Evolutionary conservation across 2,329 filamentous ascomycete species (phyloP).

Genomic region (Fusarium sp.): DNA sequence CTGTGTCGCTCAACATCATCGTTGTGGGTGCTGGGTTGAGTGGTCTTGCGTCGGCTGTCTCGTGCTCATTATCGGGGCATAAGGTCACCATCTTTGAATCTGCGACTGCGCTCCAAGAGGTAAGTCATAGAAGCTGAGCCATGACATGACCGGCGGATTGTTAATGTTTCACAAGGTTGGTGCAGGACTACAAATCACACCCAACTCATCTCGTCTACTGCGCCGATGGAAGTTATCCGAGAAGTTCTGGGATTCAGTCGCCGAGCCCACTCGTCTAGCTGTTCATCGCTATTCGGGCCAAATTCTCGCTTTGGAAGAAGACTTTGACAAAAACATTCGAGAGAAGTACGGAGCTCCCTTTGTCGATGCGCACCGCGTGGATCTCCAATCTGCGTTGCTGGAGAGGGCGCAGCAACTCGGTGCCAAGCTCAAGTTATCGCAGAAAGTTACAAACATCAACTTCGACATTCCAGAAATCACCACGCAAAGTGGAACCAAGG

Average conservation of each 20-base stretch:
- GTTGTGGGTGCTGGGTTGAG: slow-evolving; percentile 58
- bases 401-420: slow-evolving; percentile 65
- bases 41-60: slow-evolving; percentile 56
- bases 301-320: slow-evolving; percentile 61
- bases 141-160: background rate
- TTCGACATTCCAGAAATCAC: slow-evolving; percentile 59
- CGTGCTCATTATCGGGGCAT: slow-evolving; percentile 54
- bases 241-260: slow-evolving; percentile 53
- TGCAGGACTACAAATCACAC: slow-evolving; percentile 65
- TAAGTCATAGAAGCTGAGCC: background rate
- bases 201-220: slow-evolving; percentile 63
- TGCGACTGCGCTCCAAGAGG: slow-evolving; percentile 55
- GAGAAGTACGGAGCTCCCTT: slow-evolving; percentile 68
- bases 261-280: slow-evolving; percentile 60
- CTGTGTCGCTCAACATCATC: slow-evolving; percentile 50
- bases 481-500: slow-evolving; percentile 53
- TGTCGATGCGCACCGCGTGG: slow-evolving; percentile 70
- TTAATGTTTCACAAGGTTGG: slow-evolving; percentile 50
- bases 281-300: slow-evolving; percentile 66
- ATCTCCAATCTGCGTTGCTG: slow-evolving; percentile 67
- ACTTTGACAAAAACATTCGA: slow-evolving; percentile 66
- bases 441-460: slow-evolving; percentile 60
- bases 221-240: slow-evolving; percentile 63
- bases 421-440: slow-evolving; percentile 61
- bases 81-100: slow-evolving; percentile 57